phyloP scores from a whole-genome alignment of 176 grass and related monocot genomes.

The Oryza rufipogon region DNA sequence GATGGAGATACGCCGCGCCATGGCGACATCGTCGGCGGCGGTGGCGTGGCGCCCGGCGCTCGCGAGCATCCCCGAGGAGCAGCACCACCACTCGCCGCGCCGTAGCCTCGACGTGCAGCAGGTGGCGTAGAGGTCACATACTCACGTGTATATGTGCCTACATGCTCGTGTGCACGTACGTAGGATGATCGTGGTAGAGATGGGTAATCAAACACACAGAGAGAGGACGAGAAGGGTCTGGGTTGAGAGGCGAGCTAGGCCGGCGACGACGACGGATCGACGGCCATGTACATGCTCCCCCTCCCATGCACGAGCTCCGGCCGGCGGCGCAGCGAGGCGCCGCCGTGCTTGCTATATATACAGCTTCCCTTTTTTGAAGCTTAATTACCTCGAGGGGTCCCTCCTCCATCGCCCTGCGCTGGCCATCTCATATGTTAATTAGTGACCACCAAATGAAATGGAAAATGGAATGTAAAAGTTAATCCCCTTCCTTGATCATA shows the following conservation, averaged over 20 bases:
- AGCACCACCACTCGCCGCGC: not conserved
- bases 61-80: slow-evolving; percentile 78
- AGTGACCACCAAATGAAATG: not conserved
- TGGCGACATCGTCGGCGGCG: not conserved
- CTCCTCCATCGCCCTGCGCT: not conserved
- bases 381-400: no score
- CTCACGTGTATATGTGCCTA: not conserved
- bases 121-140: not conserved
- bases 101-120: not conserved
- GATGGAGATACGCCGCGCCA: slow-evolving; percentile 56
- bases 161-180: not conserved
- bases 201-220: not conserved
- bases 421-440: not conserved
- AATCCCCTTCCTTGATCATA: not conserved
- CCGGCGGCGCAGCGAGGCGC: not conserved
- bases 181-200: not conserved
- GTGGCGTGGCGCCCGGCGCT: slow-evolving; percentile 62
- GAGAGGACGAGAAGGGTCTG: slow-evolving; percentile 2
- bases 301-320: slow-evolving; percentile 9
- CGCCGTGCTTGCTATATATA: slow-evolving; percentile 14
- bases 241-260: slow-evolving; percentile 54
- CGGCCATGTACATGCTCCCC: slow-evolving; percentile 34
- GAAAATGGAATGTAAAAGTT: slow-evolving; percentile 12
- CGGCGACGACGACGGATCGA: not conserved
- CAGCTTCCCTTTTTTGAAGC: slow-evolving; percentile 44